Evolutionary conservation across 2,329 filamentous ascomycete genomes (phyloP), one percentile per base, ranked within the genome.

Genomic region (Chaetothyriales sp.): DNA sequence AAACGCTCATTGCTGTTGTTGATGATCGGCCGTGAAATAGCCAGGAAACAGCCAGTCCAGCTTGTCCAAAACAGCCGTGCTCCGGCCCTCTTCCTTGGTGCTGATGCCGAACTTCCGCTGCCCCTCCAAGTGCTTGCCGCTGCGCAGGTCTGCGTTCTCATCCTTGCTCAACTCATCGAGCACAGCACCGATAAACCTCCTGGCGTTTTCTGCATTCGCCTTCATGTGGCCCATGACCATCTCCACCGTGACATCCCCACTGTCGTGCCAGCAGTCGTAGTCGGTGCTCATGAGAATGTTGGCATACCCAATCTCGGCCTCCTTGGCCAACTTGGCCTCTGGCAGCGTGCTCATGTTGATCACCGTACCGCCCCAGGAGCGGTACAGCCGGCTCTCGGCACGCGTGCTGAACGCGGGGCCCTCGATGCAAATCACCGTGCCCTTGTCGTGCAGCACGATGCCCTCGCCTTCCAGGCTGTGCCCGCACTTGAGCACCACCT

Each of bases 261-360:
- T 78, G 18, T 78, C 80, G 65, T 89, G 84, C 92, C 92, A 98
- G 79, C 90, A 96, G 73, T 98, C 92, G 68, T 98, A 98, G 73
- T 98, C 92, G 25, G 92, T 98, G 32, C 87, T 86, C 92, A 98
- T 98, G 75, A 90, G 95, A 63, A 98, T 94, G 79, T 95, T 93
- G 73, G 94, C 88, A 70, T 96, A 96, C 36, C 84, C 84, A 61
- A 98, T 84, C 73, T 98, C 92, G 20, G 92, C 92, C 73, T 98
- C 92, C 49, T 86, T 82, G 8, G 92, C 92, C 18, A 98, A 81
- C 75, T 98, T 98, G 47, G 90, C 85, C 72, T 98, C 92, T 18
- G 92, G 92, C 15, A 98, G 77, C 12, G 83, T 84, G 44, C 86
- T 94, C 92, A 98, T 98, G 78, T 96, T 96, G 75, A 98, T 96